Percentiles rank a stretch among this genome's conserved stretches.
phyloP scores from a whole-genome alignment of 805 yeast species.

The Saccharomycopsis schoenii region DNA sequence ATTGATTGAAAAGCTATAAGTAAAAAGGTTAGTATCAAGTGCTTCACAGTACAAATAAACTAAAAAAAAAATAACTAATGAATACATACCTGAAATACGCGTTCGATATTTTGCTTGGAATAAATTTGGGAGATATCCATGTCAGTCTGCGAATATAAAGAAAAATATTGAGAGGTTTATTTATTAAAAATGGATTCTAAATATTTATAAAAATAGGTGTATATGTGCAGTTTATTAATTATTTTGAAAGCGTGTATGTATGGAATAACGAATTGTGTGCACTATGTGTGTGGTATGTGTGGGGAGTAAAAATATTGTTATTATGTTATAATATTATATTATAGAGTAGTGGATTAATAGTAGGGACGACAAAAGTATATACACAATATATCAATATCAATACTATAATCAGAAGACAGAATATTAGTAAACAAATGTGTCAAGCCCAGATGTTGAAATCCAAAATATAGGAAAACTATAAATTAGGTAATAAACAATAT shows the following conservation, averaged over 20 bases:
- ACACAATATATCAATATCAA: not conserved
- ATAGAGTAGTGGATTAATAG: not conserved
- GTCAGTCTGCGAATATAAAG: not conserved
- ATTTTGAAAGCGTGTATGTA: not conserved
- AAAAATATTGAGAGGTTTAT: not conserved
- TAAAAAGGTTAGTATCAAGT: not conserved
- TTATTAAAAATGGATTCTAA: too few relatives aligned
- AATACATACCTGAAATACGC: conserved; percentile 9
- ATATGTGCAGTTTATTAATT: not conserved
- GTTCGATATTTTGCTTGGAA: conserved; percentile 11
- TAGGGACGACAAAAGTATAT: not conserved
- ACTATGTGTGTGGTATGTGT: not conserved
- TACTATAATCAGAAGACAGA: not conserved
- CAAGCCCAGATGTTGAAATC: not conserved
- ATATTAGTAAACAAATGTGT: conserved; percentile 1
- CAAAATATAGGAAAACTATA: not conserved
- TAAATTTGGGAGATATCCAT: conserved; percentile 9
- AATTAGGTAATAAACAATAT: not conserved
- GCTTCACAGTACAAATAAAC: not conserved
- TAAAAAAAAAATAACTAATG: not conserved
- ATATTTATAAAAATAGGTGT: not conserved
- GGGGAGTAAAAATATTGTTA: not conserved
- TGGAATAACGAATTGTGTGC: not conserved
- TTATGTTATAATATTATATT: not conserved
- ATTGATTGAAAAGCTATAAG: conserved; percentile 11